Conservation (phyloP, 768 basidiomycete genomes). For the Mycena epipterygia region DNA sequence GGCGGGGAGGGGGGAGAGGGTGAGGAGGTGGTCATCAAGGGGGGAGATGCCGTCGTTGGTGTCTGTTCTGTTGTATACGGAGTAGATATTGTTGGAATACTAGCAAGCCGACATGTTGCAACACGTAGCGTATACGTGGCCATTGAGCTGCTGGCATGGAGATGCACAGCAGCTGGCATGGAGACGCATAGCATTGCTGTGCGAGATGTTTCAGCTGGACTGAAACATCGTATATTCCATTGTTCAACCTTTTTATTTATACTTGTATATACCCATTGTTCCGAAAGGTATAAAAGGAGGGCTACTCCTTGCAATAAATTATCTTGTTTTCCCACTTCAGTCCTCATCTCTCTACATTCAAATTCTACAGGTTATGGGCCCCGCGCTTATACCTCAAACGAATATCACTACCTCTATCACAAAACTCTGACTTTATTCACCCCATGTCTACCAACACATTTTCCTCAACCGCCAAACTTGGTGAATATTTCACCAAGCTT, state of each 20-base stretch:
- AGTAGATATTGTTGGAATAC: neutral
- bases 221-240: neutral
- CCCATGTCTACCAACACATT: too few species aligned
- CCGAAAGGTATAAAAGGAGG: neutral
- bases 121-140: neutral
- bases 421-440: too few species aligned
- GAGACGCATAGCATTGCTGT: conserved; percentile 3
- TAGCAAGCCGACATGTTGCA: neutral
- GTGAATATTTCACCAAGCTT: too few species aligned
- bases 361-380: neutral
- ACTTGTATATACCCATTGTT: neutral
- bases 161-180: neutral
- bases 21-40: too few species aligned
- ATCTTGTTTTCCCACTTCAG: conserved; percentile 1
- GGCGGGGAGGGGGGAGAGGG: neutral
- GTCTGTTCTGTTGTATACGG: too few species aligned
- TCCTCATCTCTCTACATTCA: neutral
- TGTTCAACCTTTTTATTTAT: neutral
- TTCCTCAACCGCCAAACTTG: too few species aligned
- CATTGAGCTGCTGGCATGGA: neutral
- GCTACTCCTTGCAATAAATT: neutral
- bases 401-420: too few species aligned
- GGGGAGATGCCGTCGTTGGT: too few species aligned
- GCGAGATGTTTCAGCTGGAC: neutral
- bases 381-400: too few species aligned